A percentile compares a stretch with the other conserved stretches of the same genome.
Conservation (phyloP, 2,329 filamentous ascomycete species). For the Cryphonectria naterciae region DNA sequence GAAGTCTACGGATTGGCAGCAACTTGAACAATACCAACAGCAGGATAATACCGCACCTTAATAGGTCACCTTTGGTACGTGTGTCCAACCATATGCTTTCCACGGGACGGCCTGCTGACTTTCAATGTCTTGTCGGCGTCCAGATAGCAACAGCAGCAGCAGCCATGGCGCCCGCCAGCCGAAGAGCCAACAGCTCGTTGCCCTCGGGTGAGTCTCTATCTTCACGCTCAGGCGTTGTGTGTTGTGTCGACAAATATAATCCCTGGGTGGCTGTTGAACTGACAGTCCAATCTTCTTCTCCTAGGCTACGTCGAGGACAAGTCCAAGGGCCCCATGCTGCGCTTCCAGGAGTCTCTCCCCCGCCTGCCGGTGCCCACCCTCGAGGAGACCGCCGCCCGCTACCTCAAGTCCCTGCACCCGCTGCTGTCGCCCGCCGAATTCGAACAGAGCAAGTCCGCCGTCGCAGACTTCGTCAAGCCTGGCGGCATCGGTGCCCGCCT, state of each 20-base stretch:
- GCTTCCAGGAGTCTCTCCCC: slow-evolving; percentile 85
- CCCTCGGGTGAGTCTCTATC: slow-evolving; percentile 49
- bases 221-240: neutral
- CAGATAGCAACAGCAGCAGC: slow-evolving; percentile 39
- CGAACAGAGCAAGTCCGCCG: slow-evolving; percentile 76
- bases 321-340: slow-evolving; percentile 78
- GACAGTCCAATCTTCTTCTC: slow-evolving; percentile 15
- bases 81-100: slow-evolving; percentile 5
- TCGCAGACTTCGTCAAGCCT: slow-evolving; percentile 87
- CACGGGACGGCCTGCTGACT: slow-evolving; percentile 6
- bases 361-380: slow-evolving; percentile 79
- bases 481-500: slow-evolving; percentile 81
- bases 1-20: slow-evolving; percentile 19
- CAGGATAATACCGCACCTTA: slow-evolving; percentile 35
- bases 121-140: neutral
- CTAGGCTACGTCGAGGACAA: slow-evolving; percentile 79
- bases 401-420: slow-evolving; percentile 79
- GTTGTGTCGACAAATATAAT: neutral
- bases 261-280: slow-evolving; percentile 18
- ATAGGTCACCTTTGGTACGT: slow-evolving; percentile 36
- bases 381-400: slow-evolving; percentile 79
- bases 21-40: slow-evolving; percentile 32
- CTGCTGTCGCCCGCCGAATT: slow-evolving; percentile 71
- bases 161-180: slow-evolving; percentile 57
- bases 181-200: slow-evolving; percentile 62